Base-by-base conservation (phyloP, 352 stramenopile genomes). In the Blastocystis sp. region DNA sequence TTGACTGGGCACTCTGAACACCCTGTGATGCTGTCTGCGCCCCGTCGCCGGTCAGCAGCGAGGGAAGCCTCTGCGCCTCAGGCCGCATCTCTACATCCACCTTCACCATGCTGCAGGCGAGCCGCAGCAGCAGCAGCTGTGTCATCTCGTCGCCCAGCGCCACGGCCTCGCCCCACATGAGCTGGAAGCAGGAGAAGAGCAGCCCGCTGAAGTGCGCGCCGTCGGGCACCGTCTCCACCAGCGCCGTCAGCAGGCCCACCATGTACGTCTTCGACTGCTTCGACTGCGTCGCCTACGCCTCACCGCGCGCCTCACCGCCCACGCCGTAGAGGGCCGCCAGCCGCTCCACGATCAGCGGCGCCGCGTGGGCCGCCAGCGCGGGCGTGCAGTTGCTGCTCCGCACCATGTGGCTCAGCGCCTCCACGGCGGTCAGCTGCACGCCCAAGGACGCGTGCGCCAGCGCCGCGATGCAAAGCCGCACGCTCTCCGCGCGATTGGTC, bases 61-160 rank as follows among this genome's bases (percentile, higher is more conserved):
- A 56, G 5, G 48, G 48, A 14, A 17, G 14, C n/a, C 45, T 74
- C 64, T 74, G 45, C 21, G 40, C 17, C 21, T 74, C 64, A 74
- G 17, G 10, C 0, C 17, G 40, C 4, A 7, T 9, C 10, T 19
- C 0, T 0, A 61, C 14, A 38, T 0, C 52, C 48, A 69, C 41
- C 17, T 48, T 69, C 45, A 67, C 74, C 5, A 84, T 62, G 23
- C 10, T 0, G 4, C 38, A 40, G 0, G 66, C n/a, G 9, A 84
- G n/a, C 11, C 74, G 74, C 21, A 84, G 17, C 21, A 84, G 61
- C 28, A 56, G 48, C 38, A 64, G 34, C n/a, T 84, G 74, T 21
- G 23, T 67, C 21, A 23, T 52, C 34, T 28, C 38, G 23, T 84
- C 74, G 41, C 60, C 21, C 17, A 52, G 17, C 74, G 45, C 2